Percentiles rank a stretch among this genome's conserved stretches.
Conservation (phyloP, 352 stramenopile species). For the Thalassiosira mediterranea region DNA sequence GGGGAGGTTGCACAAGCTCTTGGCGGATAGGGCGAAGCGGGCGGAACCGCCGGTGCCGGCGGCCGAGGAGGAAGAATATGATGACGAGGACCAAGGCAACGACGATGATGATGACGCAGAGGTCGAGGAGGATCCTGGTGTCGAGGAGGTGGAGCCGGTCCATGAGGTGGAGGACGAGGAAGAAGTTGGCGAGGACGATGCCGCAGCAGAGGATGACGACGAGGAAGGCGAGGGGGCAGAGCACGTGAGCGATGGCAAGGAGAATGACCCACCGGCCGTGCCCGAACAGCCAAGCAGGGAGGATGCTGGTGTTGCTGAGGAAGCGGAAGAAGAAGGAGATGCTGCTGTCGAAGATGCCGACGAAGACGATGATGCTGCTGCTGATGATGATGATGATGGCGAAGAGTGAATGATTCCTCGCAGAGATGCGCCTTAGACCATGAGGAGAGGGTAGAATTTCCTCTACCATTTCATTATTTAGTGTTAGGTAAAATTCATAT, state of each 20-base stretch:
- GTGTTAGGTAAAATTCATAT: no score
- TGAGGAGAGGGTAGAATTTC: no score
- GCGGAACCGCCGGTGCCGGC: conserved; percentile 4
- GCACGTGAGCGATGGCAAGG: conserved; percentile 44
- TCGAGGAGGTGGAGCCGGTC: neutral
- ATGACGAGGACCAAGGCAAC: neutral
- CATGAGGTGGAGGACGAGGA: neutral
- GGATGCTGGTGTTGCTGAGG: no score
- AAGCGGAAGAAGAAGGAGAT: no score
- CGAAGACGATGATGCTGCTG: neutral
- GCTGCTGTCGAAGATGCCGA: conserved; percentile 2
- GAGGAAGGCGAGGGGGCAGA: conserved; percentile 21
- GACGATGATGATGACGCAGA: neutral
- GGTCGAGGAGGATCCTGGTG: neutral
- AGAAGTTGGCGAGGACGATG: conserved; percentile 2
- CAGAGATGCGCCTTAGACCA: no score
- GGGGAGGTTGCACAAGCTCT: conserved; percentile 21
- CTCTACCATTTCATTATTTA: no score
- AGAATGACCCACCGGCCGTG: no score
- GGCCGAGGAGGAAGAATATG: conserved; percentile 8
- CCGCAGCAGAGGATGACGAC: neutral
- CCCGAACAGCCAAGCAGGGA: no score
- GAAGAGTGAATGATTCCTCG: no score
- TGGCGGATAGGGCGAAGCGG: no score
- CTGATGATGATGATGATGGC: conserved; percentile 6